Base-by-base conservation (phyloP, 768 basidiomycete genomes). In the Auricularia heimuer region DNA sequence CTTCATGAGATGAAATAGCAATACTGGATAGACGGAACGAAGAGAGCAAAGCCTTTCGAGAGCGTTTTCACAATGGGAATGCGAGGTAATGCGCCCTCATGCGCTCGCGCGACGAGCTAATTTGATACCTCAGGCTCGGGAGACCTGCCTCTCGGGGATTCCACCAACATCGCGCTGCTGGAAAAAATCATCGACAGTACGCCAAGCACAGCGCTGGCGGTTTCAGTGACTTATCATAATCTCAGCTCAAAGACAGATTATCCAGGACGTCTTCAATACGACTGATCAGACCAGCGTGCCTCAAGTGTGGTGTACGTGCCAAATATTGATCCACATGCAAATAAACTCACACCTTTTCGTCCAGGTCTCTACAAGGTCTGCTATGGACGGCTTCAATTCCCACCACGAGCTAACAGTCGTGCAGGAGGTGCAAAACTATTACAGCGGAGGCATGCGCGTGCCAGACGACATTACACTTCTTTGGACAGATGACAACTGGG, bases 1-100 rank as follows among this genome's bases (percentile, higher is more conserved):
- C 21, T 21, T 51, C 47, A 51, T 18, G 14, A 6, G 47, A 18
- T 18, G 47, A 16, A 11, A 8, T 18, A 60, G 56, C 24, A 29
- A 60, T 60, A 80, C 16, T 90, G 81, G 73, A 74, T 81, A 0
- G 80, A 80, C 24, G 85, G 87, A 16, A 79, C 83, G 12, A 75
- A 85, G 65, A 80, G 88, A 1, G 82, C 85, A 0, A 81, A 80
- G 70, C 76, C 77, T 1, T 87, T 79, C 63, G 88, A 90, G 70
- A 84, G 83, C 16, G 71, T 88, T 4, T 86, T 80, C 69, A 88
- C 87, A 0, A 68, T 89, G 24, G 88, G 88, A 6, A 87, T 89
- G 87, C 77, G 89, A 67, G 89, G 47, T 51, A 21, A 10, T 14
- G 11, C 16, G 47, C 18, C 6, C 14, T 10, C 16, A 21, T 51